Base-by-base conservation (phyloP, 1,284 basidiomycete genomes). In the Ceratobasidium sp. region DNA sequence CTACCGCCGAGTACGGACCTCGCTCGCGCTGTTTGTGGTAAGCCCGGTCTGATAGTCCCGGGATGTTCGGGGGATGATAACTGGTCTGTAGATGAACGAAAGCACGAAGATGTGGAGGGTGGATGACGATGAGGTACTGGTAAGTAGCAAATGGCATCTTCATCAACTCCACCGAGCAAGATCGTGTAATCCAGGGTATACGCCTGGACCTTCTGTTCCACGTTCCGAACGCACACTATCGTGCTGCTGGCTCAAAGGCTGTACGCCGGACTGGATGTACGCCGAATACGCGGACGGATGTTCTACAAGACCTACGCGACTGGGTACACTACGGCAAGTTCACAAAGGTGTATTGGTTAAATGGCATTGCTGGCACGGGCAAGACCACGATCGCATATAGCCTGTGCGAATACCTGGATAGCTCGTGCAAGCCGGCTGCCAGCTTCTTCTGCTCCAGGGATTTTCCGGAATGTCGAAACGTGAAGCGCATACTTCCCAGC, bases 391-490 rank as follows among this genome's bases (percentile, higher is more conserved):
- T 61, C 7, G 59, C 59, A 44, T 42, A 25, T 21, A 61, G 40
- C 38, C 11, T 61, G 12, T 42, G 40, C 59, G 59, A 61, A 18
- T 5, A 30, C 23, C 38, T 61, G 40, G 38, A 61, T 8, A 23
- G 6, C 18, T 25, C 21, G 6, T n/a, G 28, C 9, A 8, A 25
- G 23, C 59, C 21, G 33, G 21, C 44, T 11, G 61, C 61, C 6
- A 63, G 61, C 46, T 63, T 63, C 44, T 63, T 63, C 23, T 63
- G 61, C 21, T 46, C 25, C n/a, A 3, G 44, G 16, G n/a, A 21
- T 12, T 8, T 14, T 11, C 44, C 44, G 28, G 61, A 16, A 25
- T 63, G 61, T 49, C 61, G 46, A 9, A n/a, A 46, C 18, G 61
- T 63, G 12, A 23, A 14, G 16, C 40, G 61, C 8, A 63, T 63